Evolutionary conservation across 2,329 filamentous ascomycete genomes (phyloP).

Genomic region (Cercospora beticola): DNA sequence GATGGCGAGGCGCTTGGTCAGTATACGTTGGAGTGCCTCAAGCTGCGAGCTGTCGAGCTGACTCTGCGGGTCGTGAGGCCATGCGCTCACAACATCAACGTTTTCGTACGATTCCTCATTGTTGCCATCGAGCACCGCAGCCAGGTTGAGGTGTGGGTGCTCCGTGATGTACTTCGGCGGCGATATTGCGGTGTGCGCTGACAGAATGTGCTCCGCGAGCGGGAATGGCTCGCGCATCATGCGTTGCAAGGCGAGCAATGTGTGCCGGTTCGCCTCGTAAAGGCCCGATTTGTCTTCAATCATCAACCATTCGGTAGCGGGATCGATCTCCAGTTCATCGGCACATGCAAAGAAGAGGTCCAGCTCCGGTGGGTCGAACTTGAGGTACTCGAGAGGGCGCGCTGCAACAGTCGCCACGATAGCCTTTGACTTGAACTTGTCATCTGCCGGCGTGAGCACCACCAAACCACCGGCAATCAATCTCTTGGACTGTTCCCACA

Average conservation of each 20-base stretch:
- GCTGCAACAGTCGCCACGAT: slow-evolving; percentile 72
- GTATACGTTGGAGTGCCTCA: slow-evolving; percentile 65
- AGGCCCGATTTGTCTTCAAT: slow-evolving; percentile 72
- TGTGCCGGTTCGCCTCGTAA: slow-evolving; percentile 74
- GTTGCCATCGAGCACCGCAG: slow-evolving; percentile 28
- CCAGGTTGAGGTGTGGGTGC: slow-evolving; percentile 54
- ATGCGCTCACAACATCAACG: slow-evolving; percentile 56
- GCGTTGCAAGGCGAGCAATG: slow-evolving; percentile 70
- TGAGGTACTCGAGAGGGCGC: slow-evolving; percentile 61
- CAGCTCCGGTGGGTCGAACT: slow-evolving; percentile 67
- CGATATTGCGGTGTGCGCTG: slow-evolving; percentile 47
- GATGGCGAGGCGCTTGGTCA: slow-evolving; percentile 70
- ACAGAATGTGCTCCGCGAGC: slow-evolving; percentile 62
- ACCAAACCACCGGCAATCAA: slow-evolving; percentile 57
- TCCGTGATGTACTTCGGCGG: slow-evolving; percentile 55
- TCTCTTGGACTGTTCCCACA: slow-evolving; percentile 64
- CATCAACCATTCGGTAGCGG: slow-evolving; percentile 71
- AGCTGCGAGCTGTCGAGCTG: slow-evolving; percentile 71
- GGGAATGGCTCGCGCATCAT: slow-evolving; percentile 58
- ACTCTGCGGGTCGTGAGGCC: slow-evolving; percentile 50
- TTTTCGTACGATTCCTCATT: slow-evolving; percentile 44
- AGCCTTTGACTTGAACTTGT: slow-evolving; percentile 65
- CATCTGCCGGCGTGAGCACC: slow-evolving; percentile 54
- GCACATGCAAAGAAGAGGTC: slow-evolving; percentile 70
- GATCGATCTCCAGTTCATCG: slow-evolving; percentile 66